A percentile compares a stretch with the other conserved stretches of the same genome.
These are phyloP conservation scores for Beverwykella pulmonaria DNA, from an alignment of 495 filamentous ascomycete species.

Conservation along the genomic window DNA sequence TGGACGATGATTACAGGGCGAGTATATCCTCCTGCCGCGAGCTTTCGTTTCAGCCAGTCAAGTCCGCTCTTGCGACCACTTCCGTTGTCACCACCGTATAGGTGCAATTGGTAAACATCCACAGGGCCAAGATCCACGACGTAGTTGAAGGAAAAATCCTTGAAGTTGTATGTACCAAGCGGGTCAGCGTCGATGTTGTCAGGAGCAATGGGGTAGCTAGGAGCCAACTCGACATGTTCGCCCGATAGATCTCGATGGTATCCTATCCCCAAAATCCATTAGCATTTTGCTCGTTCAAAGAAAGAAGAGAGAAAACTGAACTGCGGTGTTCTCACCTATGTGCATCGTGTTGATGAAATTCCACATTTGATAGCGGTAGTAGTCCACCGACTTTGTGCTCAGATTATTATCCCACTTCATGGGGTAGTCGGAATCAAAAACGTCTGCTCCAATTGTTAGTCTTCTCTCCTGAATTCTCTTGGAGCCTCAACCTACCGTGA, in stretches of 20 bases:
- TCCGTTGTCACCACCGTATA: slow-evolving; percentile 1
- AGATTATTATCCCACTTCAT: neutral
- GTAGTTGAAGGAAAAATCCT: slow-evolving; percentile 12
- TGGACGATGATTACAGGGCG: slow-evolving; percentile 13
- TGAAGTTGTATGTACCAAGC: neutral
- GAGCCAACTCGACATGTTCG: neutral
- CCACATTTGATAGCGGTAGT: slow-evolving; percentile 19
- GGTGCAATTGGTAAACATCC: slow-evolving; percentile 14
- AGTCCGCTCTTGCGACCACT: slow-evolving; percentile 5
- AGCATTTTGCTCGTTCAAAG: neutral
- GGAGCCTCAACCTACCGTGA: neutral
- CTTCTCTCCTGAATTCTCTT: neutral
- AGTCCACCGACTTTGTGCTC: neutral
- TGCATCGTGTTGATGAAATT: slow-evolving; percentile 17
- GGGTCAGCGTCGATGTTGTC: neutral
- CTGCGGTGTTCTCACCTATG: neutral
- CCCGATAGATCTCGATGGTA: neutral
- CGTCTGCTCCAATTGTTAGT: neutral
- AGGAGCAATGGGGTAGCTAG: neutral
- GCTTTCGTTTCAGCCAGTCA: slow-evolving; percentile 16
- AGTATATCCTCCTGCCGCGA: slow-evolving; percentile 2
- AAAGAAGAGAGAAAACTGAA: neutral
- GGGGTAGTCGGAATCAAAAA: neutral
- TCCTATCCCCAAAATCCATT: neutral
- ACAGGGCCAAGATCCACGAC: slow-evolving; percentile 9